Conservation (phyloP, 225 moss, liverwort and hornwort genomes). For the Pseudoscleropodium purum region DNA sequence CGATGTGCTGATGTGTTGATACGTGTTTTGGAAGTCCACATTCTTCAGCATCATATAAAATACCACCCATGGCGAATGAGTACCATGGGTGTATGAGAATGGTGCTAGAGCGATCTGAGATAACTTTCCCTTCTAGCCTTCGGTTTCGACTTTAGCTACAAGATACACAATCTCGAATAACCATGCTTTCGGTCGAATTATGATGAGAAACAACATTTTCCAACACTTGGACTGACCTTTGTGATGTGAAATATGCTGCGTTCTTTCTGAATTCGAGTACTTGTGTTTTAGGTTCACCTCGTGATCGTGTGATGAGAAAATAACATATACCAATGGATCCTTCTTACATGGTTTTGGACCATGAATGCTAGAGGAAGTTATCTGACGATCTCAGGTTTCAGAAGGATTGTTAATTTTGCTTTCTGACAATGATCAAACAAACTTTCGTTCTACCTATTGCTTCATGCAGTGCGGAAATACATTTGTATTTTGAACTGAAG, state of each 20-base stretch:
- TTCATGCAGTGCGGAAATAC: neutral
- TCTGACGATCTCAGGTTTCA: neutral
- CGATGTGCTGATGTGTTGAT: no score
- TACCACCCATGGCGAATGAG: neutral
- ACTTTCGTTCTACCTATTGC: conserved; percentile 12
- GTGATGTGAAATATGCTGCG: conserved; percentile 22
- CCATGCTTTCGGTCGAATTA: neutral
- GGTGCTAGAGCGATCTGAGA: neutral
- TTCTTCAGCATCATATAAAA: neutral
- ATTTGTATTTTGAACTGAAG: neutral
- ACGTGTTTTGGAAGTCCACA: neutral
- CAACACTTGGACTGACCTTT: conserved; percentile 22
- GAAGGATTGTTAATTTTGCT: neutral
- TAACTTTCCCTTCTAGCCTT: neutral
- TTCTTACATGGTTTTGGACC: neutral
- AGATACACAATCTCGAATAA: neutral
- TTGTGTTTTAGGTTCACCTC: no score
- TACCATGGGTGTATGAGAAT: conserved; percentile 5
- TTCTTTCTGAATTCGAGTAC: neutral
- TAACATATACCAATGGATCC: conserved; percentile 19
- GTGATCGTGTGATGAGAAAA: neutral
- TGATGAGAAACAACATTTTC: conserved; percentile 17
- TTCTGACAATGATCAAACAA: neutral
- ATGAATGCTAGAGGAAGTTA: neutral
- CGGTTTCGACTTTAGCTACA: neutral